Evolutionary conservation across 352 stramenopile species (phyloP).

Genomic region (Phytophthora hybrid): DNA sequence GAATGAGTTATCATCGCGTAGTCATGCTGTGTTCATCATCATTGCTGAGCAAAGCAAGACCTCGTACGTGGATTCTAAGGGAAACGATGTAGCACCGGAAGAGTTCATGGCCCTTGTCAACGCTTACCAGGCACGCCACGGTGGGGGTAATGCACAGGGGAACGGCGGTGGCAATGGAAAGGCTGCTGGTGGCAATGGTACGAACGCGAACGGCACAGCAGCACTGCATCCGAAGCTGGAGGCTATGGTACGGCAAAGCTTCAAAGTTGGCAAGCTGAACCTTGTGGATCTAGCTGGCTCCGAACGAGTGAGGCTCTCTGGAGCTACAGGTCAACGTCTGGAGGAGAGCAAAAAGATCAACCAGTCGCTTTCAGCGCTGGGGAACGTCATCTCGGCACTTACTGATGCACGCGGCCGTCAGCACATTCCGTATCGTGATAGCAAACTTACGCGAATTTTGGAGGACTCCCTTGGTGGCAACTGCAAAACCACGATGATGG

Average conservation of each 20-base stretch:
- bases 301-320: constrained; percentile 89
- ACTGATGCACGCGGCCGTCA: constrained; percentile 88
- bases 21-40: constrained; percentile 96
- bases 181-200: constrained; percentile 23
- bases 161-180: constrained; percentile 25
- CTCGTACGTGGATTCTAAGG: constrained; percentile 86
- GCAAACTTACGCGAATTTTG: constrained; percentile 94
- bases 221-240: constrained; percentile 82
- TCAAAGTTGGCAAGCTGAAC: constrained; percentile 96
- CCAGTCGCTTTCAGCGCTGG: constrained; percentile 90
- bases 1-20: constrained; percentile 89
- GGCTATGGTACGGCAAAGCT: constrained; percentile 92
- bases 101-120: constrained; percentile 89
- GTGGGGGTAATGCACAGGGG: constrained; percentile 21
- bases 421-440: constrained; percentile 95
- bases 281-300: constrained; percentile 94
- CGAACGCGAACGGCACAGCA: constrained; percentile 41
- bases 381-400: constrained; percentile 92
- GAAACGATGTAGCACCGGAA: constrained; percentile 83
- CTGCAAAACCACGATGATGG: constrained; percentile 97
- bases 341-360: constrained; percentile 96
- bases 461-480: constrained; percentile 91
- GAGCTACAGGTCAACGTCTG: constrained; percentile 86
- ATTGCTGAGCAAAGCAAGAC: constrained; percentile 95
- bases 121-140: constrained; percentile 68